Evolutionary conservation across 306 rosid genomes (phyloP).

Genomic region (Clitoria ternatea): DNA sequence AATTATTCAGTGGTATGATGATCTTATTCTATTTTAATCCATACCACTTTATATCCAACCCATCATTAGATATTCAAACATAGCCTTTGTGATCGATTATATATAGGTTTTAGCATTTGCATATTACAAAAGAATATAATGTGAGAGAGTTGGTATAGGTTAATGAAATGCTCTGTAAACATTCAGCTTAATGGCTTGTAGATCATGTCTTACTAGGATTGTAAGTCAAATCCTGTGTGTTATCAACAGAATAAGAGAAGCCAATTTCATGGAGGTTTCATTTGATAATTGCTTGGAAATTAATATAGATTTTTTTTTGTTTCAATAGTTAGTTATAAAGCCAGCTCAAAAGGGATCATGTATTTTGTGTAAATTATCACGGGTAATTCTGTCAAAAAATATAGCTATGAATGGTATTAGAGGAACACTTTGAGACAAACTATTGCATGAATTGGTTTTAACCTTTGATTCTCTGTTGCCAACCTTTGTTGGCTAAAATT

Average conservation of each 20-base stretch:
- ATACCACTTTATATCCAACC: neutral
- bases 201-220: neutral
- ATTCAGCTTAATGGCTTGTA: constrained; percentile 1
- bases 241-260: neutral
- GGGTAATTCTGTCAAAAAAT: neutral
- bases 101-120: neutral
- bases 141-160: neutral
- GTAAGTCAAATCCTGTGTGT: neutral
- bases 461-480: too few relatives aligned
- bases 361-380: neutral
- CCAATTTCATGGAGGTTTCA: neutral
- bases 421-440: neutral
- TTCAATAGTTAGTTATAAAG: neutral
- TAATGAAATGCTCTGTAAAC: neutral
- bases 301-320: neutral
- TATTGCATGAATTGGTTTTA: neutral
- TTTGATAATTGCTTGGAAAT: neutral
- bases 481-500: too few relatives aligned
- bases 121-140: neutral
- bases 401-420: neutral
- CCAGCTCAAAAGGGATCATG: neutral
- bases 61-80: neutral
- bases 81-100: neutral
- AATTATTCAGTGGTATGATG: neutral
- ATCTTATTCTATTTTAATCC: neutral